phyloP scores from a whole-genome alignment of 2,329 filamentous ascomycete genomes.

The Epichloe gansuensis region DNA sequence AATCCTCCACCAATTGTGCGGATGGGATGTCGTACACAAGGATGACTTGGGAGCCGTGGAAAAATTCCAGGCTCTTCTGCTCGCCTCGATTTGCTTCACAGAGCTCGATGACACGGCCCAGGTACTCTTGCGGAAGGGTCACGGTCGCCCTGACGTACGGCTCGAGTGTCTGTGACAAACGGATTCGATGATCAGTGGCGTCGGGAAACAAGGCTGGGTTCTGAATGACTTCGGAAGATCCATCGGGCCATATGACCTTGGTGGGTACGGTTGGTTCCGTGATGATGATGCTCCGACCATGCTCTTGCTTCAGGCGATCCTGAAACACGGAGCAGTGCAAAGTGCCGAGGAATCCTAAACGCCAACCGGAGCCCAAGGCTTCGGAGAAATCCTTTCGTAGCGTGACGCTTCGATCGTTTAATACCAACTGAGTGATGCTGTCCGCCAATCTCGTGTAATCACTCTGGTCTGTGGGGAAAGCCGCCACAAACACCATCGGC shows the following conservation, averaged over 20 bases:
- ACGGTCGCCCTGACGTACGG: slow-evolving; percentile 62
- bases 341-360: slow-evolving; percentile 89
- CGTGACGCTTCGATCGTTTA: slow-evolving; percentile 92
- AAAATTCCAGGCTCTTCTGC: slow-evolving; percentile 81
- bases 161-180: slow-evolving; percentile 34
- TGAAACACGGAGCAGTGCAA: slow-evolving; percentile 98
- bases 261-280: slow-evolving; percentile 92
- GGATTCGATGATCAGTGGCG: slow-evolving; percentile 32
- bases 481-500: slow-evolving; percentile 96
- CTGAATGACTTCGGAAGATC: slow-evolving; percentile 64
- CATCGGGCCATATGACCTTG: slow-evolving; percentile 67
- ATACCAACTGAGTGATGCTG: slow-evolving; percentile 81
- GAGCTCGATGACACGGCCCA: slow-evolving; percentile 88
- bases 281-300: slow-evolving; percentile 90
- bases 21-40: slow-evolving; percentile 84
- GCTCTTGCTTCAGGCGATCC: slow-evolving; percentile 84
- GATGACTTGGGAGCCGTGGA: slow-evolving; percentile 85
- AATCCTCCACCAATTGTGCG: slow-evolving; percentile 84
- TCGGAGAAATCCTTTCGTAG: slow-evolving; percentile 90
- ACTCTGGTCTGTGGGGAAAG: slow-evolving; percentile 83
- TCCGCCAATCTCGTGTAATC: slow-evolving; percentile 82
- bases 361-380: slow-evolving; percentile 85
- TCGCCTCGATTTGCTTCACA: slow-evolving; percentile 82
- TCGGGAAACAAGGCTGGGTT: slow-evolving; percentile 87
- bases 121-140: slow-evolving; percentile 84